Conservation (phyloP, 164 flowering plant genomes). For the Tetracentron sinense region DNA sequence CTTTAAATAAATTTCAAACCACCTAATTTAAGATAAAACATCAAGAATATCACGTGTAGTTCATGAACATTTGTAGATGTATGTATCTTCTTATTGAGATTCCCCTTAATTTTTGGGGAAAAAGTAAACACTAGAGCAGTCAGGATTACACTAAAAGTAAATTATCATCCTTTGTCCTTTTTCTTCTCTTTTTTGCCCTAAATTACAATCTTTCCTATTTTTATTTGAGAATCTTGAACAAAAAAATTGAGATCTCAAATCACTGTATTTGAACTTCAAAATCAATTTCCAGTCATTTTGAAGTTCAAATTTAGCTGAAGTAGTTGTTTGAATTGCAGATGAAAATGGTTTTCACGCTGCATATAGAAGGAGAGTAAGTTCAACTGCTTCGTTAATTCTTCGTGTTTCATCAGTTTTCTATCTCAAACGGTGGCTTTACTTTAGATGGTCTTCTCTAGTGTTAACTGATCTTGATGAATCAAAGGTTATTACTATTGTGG, state of each 20-base stretch:
- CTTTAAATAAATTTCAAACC: no score
- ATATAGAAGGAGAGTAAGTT: slow-evolving; percentile 43
- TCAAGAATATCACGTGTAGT: no score
- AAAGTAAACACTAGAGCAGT: no score
- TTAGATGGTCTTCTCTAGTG: no score
- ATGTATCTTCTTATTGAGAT: no score
- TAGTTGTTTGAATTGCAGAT: slow-evolving; percentile 17
- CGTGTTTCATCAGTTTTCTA: neutral
- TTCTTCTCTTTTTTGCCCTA: neutral
- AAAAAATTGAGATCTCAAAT: neutral
- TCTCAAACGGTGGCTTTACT: neutral
- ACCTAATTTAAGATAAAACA: no score
- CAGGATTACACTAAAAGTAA: no score
- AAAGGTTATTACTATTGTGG: neutral
- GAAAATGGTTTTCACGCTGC: neutral
- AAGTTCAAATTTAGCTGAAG: neutral
- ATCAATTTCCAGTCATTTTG: neutral
- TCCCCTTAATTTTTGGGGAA: no score
- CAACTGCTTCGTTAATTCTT: neutral
- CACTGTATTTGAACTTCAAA: neutral
- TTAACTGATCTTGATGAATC: no score
- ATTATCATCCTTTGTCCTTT: neutral
- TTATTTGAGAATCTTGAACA: neutral
- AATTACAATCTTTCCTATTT: neutral
- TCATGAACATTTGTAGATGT: no score